phyloP scores from a whole-genome alignment of 441 rosid species.

The Gossypium gossypioides region DNA sequence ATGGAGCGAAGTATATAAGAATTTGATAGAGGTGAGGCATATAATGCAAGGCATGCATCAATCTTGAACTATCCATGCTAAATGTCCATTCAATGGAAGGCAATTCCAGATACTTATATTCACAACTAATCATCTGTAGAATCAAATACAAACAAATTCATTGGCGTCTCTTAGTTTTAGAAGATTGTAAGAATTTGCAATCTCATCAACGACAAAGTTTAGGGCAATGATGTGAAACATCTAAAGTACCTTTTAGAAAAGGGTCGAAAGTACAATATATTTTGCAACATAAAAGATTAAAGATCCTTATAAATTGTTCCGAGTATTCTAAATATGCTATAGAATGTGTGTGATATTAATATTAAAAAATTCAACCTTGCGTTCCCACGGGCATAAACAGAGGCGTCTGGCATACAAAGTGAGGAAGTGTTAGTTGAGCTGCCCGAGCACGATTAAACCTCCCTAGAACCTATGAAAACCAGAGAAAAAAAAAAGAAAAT shows the following conservation, averaged over 20 bases:
- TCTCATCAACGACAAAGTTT: background rate
- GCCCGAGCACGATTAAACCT: constrained; percentile 80
- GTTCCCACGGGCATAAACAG: constrained; percentile 83
- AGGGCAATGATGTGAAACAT: background rate
- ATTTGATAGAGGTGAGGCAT: background rate
- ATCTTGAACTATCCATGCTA: background rate
- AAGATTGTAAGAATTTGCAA: background rate
- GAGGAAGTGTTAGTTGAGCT: constrained; percentile 59
- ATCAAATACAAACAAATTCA: background rate
- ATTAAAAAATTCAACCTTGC: constrained; percentile 37
- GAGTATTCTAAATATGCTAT: background rate
- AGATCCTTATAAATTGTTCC: background rate
- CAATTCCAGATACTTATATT: background rate
- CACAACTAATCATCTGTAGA: background rate
- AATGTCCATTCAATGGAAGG: background rate
- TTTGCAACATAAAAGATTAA: background rate
- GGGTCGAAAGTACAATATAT: background rate
- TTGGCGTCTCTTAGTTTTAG: background rate
- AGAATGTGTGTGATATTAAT: background rate
- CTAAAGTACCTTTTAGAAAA: background rate
- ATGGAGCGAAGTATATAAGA: background rate
- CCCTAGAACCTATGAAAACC: constrained; percentile 40
- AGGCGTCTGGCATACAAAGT: constrained; percentile 59
- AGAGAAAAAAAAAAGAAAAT: background rate
- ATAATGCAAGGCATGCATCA: background rate